These are phyloP conservation scores for Pichia membranifaciens DNA, from an alignment of 805 yeast species.

Conservation along the genomic window DNA sequence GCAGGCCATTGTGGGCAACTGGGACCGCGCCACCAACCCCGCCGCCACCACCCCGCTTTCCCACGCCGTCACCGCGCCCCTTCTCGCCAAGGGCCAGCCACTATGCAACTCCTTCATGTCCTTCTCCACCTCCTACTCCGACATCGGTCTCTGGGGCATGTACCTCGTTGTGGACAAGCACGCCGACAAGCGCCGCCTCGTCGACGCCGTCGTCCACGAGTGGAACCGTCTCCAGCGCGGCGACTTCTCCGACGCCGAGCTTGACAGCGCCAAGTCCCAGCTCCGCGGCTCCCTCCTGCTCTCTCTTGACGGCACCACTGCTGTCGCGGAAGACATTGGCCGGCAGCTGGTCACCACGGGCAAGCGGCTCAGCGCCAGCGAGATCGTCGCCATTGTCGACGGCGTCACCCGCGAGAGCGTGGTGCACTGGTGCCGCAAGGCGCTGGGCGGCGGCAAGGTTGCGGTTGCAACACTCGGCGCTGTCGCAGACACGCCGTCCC, in stretches of 20 bases:
- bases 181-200: conserved; percentile 57
- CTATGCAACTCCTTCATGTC: conserved; percentile 94
- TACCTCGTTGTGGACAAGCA: conserved; percentile 80
- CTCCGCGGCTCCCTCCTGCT: conserved; percentile 85
- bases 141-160: conserved; percentile 97
- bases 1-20: conserved; percentile 93
- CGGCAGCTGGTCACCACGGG: conserved; percentile 97
- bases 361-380: conserved; percentile 63
- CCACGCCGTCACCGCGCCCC: conserved; percentile 31
- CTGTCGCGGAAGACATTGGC: conserved; percentile 96
- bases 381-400: conserved; percentile 69
- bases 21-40: conserved; percentile 90
- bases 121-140: conserved; percentile 94
- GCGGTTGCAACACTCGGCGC: conserved; percentile 93
- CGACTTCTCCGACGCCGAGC: conserved; percentile 74
- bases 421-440: conserved; percentile 80
- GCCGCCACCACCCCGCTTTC: conserved; percentile 78
- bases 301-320: conserved; percentile 90
- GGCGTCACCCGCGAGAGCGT: conserved; percentile 74
- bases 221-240: conserved; percentile 85
- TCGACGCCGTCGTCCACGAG: conserved; percentile 73
- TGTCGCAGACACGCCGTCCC: conserved; percentile 55
- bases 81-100: conserved; percentile 41
- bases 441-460: conserved; percentile 44
- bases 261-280: conserved; percentile 91